Percentiles rank a stretch among this genome's conserved stretches.
phyloP scores from a whole-genome alignment of 768 basidiomycete species.

The Sutorius australiensis region DNA sequence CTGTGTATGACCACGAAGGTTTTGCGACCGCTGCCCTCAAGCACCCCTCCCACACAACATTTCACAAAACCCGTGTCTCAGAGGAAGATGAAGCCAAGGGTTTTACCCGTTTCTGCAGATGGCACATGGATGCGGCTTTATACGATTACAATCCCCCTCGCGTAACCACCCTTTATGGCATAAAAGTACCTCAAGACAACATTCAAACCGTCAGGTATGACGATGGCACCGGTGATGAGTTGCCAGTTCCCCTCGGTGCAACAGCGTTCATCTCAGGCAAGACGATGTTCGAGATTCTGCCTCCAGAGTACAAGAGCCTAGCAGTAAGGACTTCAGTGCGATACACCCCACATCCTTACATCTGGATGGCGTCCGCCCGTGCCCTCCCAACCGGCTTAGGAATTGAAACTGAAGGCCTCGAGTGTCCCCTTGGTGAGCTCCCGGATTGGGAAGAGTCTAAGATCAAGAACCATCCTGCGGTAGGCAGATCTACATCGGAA shows the following conservation, averaged over 20 bases:
- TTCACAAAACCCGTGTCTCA: constrained; percentile 78
- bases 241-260: constrained; percentile 79
- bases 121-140: constrained; percentile 90
- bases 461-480: constrained; percentile 68
- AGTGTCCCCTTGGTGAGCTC: constrained; percentile 62
- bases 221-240: constrained; percentile 82
- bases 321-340: constrained; percentile 72
- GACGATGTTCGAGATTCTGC: constrained; percentile 80
- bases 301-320: constrained; percentile 68
- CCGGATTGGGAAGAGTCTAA: constrained; percentile 80
- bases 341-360: constrained; percentile 85
- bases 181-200: constrained; percentile 64
- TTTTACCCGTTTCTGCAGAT: constrained; percentile 85
- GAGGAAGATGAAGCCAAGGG: constrained; percentile 72
- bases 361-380: constrained; percentile 82
- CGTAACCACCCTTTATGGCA: constrained; percentile 81
- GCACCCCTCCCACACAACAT: constrained; percentile 82
- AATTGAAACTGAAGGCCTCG: constrained; percentile 73
- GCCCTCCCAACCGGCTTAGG: constrained; percentile 79
- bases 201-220: constrained; percentile 71
- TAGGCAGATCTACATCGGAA: constrained; percentile 22
- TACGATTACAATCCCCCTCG: constrained; percentile 75
- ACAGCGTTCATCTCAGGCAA: constrained; percentile 81
- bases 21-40: constrained; percentile 74
- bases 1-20: constrained; percentile 75